Evolutionary conservation across 768 basidiomycete genomes (phyloP).

Genomic region (Xerocomus spinulosus): DNA sequence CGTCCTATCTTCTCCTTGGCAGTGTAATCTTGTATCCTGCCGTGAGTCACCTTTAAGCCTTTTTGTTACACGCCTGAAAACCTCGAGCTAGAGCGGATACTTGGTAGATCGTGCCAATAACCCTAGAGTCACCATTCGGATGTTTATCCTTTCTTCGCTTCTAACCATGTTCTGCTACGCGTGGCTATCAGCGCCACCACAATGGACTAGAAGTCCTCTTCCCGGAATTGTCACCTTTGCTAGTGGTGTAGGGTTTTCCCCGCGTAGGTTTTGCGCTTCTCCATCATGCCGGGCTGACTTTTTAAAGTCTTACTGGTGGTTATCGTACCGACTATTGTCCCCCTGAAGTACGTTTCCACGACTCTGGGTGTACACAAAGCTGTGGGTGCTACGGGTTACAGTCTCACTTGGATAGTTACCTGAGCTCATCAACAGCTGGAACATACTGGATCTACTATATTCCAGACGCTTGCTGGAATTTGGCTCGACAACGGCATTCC

Average conservation of each 20-base stretch:
- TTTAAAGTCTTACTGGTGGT: conserved; percentile 63
- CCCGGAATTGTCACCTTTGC: conserved; percentile 63
- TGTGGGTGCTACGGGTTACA: conserved; percentile 38
- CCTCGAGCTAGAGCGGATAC: conserved; percentile 50
- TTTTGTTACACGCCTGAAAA: neutral
- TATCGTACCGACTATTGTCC: conserved; percentile 68
- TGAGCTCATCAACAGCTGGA: conserved; percentile 49
- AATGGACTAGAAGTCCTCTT: conserved; percentile 50
- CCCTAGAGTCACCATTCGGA: conserved; percentile 51
- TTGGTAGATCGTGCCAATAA: conserved; percentile 57
- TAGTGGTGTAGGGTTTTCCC: conserved; percentile 68
- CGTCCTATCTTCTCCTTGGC: conserved; percentile 68
- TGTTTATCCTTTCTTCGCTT: conserved; percentile 55
- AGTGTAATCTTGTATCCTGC: conserved; percentile 67
- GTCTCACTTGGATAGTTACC: neutral
- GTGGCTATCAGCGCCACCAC: conserved; percentile 63
- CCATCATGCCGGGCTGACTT: conserved; percentile 1
- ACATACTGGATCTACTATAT: conserved; percentile 67
- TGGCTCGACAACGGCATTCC: conserved; percentile 44
- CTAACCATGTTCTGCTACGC: conserved; percentile 57
- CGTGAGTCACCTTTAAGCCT: conserved; percentile 38
- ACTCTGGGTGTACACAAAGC: conserved; percentile 76
- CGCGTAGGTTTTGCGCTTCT: conserved; percentile 38
- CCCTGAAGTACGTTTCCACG: conserved; percentile 69
- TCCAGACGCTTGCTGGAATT: conserved; percentile 70